Percentiles rank a stretch among this genome's conserved stretches.
Evolutionary conservation across 768 basidiomycete species (phyloP).

Genomic region (Coprinopsis strossmayeri): DNA sequence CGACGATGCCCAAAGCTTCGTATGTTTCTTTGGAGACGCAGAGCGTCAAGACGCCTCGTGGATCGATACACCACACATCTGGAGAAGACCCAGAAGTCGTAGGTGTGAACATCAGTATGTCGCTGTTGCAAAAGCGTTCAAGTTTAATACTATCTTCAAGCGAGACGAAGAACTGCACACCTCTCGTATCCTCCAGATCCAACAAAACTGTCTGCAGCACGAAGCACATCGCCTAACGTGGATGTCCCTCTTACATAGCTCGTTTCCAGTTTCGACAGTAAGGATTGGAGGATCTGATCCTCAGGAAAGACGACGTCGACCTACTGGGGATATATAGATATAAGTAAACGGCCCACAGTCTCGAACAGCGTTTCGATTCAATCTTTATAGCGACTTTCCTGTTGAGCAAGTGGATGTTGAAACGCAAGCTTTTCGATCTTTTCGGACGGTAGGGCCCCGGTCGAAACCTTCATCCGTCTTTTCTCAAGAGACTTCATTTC

Average conservation of each 20-base stretch:
- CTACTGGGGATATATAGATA: conserved; percentile 25
- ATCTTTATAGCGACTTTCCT: conserved; percentile 24
- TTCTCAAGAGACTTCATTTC: conserved; percentile 10
- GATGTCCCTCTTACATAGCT: conserved; percentile 38
- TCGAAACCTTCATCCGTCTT: conserved; percentile 13
- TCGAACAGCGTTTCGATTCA: neutral
- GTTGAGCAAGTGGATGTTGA: conserved; percentile 35
- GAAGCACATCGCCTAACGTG: conserved; percentile 35
- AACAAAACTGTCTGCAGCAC: no score
- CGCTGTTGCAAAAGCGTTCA: neutral
- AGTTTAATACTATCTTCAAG: conserved; percentile 30
- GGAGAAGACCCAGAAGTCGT: neutral
- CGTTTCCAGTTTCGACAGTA: conserved; percentile 35
- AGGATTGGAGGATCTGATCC: conserved; percentile 27
- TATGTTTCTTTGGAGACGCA: conserved; percentile 52
- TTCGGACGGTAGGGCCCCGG: conserved; percentile 3
- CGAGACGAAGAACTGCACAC: no score
- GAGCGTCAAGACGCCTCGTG: conserved; percentile 52
- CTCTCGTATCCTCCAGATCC: no score
- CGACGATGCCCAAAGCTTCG: conserved; percentile 53
- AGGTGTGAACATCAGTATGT: conserved; percentile 1
- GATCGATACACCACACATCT: conserved; percentile 68
- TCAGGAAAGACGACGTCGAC: conserved; percentile 59
- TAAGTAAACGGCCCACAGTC: neutral
- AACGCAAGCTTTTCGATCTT: conserved; percentile 17